Evolutionary conservation across 2,329 filamentous ascomycete species (phyloP), one percentile per base, ranked within the genome.

Genomic region (Aspergillus proliferans): DNA sequence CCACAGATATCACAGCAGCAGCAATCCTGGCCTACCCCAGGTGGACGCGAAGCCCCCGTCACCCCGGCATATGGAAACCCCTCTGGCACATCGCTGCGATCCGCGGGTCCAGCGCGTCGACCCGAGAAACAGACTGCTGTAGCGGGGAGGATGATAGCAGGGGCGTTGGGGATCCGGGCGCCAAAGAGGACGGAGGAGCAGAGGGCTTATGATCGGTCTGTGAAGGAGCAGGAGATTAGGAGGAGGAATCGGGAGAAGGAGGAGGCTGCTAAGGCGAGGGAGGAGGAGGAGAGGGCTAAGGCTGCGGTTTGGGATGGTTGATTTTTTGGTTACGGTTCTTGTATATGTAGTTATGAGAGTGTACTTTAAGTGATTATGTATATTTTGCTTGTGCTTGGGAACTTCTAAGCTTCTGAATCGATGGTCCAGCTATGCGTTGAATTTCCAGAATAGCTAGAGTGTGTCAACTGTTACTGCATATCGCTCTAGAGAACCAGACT

Each of bases 61-160:
- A 6, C 6, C 5, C 19, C 44, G 22, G 47, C 39, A 28, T 40
- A 48, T 45, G 50, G 44, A n/a, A 49, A 38, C 15, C 52, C 60
- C 8, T 19, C 38, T 19, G 15, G 15, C 8, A 55, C 49, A 44
- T 53, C 48, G 46, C 54, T 21, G 30, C 45, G 52, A 24, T 46
- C 52, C 3, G 41, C 50, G 6, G 45, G 48, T 12, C 51, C 59
- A 6, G 43, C 57, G 8, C 60, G 62, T 12, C 74, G 87, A 36
- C 92, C 90, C 0, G 91, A 95, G 71, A 98, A 95, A 76, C 94
- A 91, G 53, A 94, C 94, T 52, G 88, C 90, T 0, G 89, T 95
- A 36, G 93, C 93, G 4, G 82, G 87, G 53, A 78, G 93, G 51
- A 79, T 98, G 81, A 97, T 98, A 66, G 90, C 89, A 0, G 87